phyloP scores from a whole-genome alignment of 2,329 filamentous ascomycete genomes.

The Stenocarpella maydis region DNA sequence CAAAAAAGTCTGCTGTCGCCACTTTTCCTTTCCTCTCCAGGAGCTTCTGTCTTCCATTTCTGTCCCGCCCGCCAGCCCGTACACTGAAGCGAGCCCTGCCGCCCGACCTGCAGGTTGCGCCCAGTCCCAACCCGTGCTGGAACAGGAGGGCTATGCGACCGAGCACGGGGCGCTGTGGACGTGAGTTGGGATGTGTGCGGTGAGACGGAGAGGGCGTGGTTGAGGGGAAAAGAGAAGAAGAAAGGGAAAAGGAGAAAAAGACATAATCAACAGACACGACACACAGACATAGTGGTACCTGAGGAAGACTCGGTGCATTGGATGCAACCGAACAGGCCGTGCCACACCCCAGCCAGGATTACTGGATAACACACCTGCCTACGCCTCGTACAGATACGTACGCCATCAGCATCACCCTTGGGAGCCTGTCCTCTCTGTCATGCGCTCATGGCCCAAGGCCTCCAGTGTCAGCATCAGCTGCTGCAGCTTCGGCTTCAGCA shows the following conservation, averaged over 20 bases:
- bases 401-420: not conserved
- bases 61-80: conserved; percentile 27
- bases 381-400: not conserved
- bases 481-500: not conserved
- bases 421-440: too few relatives aligned
- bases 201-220: conserved; percentile 1
- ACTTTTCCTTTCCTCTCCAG: conserved; percentile 21
- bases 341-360: not conserved
- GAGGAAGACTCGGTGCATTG: not conserved
- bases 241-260: not conserved
- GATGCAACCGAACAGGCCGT: not conserved
- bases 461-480: not conserved
- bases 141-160: conserved; percentile 24
- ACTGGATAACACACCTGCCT: not conserved
- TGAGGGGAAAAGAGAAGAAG: not conserved
- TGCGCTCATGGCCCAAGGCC: too few relatives aligned
- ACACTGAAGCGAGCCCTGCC: conserved; percentile 10
- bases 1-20: conserved; percentile 31
- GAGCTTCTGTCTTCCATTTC: conserved; percentile 8
- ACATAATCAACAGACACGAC: not conserved
- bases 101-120: conserved; percentile 11
- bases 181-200: not conserved
- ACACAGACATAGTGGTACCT: conserved; percentile 8
- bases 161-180: not conserved
- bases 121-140: conserved; percentile 4